Conservation (phyloP, 345 rosid species). For the Camelina neglecta region DNA sequence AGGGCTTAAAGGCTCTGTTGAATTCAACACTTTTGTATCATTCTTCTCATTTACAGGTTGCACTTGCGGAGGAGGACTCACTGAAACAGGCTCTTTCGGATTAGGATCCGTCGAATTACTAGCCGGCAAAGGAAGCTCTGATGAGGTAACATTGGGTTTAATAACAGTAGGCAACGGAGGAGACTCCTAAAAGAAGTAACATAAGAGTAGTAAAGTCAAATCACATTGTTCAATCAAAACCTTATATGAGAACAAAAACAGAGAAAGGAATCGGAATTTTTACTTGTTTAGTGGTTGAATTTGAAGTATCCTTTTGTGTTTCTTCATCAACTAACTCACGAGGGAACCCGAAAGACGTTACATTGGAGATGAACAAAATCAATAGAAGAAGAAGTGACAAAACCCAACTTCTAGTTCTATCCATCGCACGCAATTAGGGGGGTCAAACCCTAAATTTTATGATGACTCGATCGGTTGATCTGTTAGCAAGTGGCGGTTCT, state of each 20-base stretch:
- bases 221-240: constrained; percentile 26
- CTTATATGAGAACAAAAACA: constrained; percentile 4
- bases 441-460: too few relatives aligned
- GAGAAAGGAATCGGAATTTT: constrained; percentile 4
- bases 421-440: too few relatives aligned
- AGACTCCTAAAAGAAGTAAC: constrained; percentile 52
- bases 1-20: constrained; percentile 34
- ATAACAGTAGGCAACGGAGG: constrained; percentile 49
- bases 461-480: constrained; percentile 27
- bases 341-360: constrained; percentile 38
- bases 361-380: constrained; percentile 54
- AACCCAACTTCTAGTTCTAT: too few relatives aligned
- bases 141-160: constrained; percentile 32
- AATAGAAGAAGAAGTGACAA: constrained; percentile 36
- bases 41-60: constrained; percentile 33
- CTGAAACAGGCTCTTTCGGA: constrained; percentile 36
- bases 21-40: constrained; percentile 24
- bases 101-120: constrained; percentile 39
- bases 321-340: constrained; percentile 47
- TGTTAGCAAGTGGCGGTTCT: neutral
- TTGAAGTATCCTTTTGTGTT: constrained; percentile 32
- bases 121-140: constrained; percentile 24
- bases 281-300: constrained; percentile 48
- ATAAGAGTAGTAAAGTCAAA: constrained; percentile 1
- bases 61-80: constrained; percentile 39